phyloP scores from a whole-genome alignment of 352 stramenopile genomes.

The Globisporangium paddicum region DNA sequence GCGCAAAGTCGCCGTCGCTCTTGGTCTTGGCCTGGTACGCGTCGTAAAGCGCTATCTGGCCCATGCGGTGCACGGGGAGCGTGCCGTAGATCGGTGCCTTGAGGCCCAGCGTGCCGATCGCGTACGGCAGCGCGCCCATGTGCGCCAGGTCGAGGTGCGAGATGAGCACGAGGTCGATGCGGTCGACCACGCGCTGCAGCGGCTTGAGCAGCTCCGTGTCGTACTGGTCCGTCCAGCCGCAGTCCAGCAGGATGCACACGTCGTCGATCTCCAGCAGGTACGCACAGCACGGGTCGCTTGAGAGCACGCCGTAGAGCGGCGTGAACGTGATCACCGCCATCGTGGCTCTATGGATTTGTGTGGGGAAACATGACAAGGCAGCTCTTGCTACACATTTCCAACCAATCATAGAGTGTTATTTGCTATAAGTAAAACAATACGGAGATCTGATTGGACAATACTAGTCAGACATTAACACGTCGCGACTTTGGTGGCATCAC shows the following conservation, averaged over 20 bases:
- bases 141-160: constrained; percentile 88
- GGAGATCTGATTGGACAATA: constrained; percentile 10
- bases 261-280: constrained; percentile 90
- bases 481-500: constrained; percentile 20
- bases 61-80: constrained; percentile 95
- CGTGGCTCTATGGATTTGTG: background rate
- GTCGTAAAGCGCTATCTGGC: constrained; percentile 96
- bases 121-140: constrained; percentile 89
- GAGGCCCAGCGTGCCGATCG: constrained; percentile 80
- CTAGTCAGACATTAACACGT: constrained; percentile 1
- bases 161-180: constrained; percentile 88
- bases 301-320: constrained; percentile 85
- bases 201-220: constrained; percentile 79
- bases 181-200: constrained; percentile 75
- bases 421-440: background rate
- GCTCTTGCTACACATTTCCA: background rate
- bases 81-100: constrained; percentile 91
- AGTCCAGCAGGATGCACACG: constrained; percentile 90
- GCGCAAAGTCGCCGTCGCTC: constrained; percentile 87
- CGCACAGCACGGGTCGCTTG: constrained; percentile 71
- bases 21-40: constrained; percentile 91
- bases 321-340: constrained; percentile 92
- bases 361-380: background rate
- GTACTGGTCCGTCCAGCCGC: constrained; percentile 88
- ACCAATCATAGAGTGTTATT: background rate